Conservation (phyloP, 352 stramenopile genomes). For the Phytopythium montanum region DNA sequence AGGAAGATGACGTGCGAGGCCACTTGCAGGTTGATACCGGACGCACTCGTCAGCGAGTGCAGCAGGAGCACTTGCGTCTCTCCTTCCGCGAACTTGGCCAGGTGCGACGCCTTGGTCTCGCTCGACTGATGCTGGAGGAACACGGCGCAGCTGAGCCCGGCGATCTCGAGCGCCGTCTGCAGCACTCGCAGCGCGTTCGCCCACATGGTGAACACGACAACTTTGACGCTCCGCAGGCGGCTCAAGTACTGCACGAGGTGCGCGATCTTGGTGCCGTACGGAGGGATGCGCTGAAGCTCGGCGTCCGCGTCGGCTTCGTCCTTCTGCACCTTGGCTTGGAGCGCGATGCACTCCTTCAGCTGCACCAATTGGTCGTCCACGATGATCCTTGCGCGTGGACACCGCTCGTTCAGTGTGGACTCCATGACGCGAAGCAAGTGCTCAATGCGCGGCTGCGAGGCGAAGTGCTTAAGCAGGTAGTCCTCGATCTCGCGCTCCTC, state of each 20-base stretch:
- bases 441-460: constrained; percentile 29
- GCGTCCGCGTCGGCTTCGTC: constrained; percentile 21
- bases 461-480: constrained; percentile 61
- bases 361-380: constrained; percentile 52
- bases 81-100: constrained; percentile 59
- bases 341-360: constrained; percentile 41
- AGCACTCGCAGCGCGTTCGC: constrained; percentile 56
- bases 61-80: constrained; percentile 70
- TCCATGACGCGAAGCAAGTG: constrained; percentile 53
- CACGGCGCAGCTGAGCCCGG: constrained; percentile 56
- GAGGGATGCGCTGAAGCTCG: constrained; percentile 21
- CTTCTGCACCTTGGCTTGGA: constrained; percentile 16
- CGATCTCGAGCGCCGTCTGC: constrained; percentile 48
- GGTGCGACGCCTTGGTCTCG: constrained; percentile 71
- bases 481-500: constrained; percentile 60
- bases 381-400: constrained; percentile 33
- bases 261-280: constrained; percentile 76
- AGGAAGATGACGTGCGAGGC: constrained; percentile 83
- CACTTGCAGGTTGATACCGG: constrained; percentile 82
- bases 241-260: constrained; percentile 63
- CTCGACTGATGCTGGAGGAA: constrained; percentile 77
- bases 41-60: constrained; percentile 78
- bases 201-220: constrained; percentile 88
- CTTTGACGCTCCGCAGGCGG: constrained; percentile 45
- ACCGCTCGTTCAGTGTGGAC: constrained; percentile 53